Conservation (phyloP, 768 basidiomycete species). For the Neoboletus brunneissimus region DNA sequence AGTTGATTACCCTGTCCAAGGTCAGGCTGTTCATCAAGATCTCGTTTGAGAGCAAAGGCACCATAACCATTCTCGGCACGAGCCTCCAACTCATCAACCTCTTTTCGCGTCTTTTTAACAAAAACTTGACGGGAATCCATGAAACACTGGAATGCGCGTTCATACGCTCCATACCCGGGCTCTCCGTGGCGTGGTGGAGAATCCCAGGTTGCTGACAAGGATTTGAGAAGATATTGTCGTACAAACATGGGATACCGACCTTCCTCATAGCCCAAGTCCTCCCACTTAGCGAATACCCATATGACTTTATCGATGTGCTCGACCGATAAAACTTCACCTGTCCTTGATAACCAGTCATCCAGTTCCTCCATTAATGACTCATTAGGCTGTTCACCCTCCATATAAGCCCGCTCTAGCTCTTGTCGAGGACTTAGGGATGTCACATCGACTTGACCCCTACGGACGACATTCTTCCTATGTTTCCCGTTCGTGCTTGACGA, state of each 20-base stretch:
- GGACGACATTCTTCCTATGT: slow-evolving; percentile 19
- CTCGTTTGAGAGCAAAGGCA: slow-evolving; percentile 41
- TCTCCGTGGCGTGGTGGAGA: slow-evolving; percentile 69
- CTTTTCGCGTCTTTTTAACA: slow-evolving; percentile 47
- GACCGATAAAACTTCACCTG: slow-evolving; percentile 43
- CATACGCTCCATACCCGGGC: slow-evolving; percentile 59
- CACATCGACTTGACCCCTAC: slow-evolving; percentile 31
- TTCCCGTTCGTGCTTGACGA: slow-evolving; percentile 10
- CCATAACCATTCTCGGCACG: slow-evolving; percentile 58
- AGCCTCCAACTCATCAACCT: slow-evolving; percentile 45
- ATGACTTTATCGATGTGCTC: slow-evolving; percentile 60
- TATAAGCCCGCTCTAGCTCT: slow-evolving; percentile 40
- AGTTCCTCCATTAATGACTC: slow-evolving; percentile 53
- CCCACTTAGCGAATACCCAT: slow-evolving; percentile 92
- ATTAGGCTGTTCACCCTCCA: slow-evolving; percentile 64
- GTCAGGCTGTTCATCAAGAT: slow-evolving; percentile 50
- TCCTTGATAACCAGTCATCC: slow-evolving; percentile 46
- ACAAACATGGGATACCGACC: slow-evolving; percentile 43
- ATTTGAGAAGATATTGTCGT: background rate
- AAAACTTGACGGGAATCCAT: slow-evolving; percentile 58
- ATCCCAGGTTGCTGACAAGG: slow-evolving; percentile 80
- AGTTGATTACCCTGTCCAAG: slow-evolving; percentile 64
- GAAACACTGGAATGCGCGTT: slow-evolving; percentile 64
- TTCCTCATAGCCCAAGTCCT: slow-evolving; percentile 89
- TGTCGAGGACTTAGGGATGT: slow-evolving; percentile 18